Evolutionary conservation across 2,329 filamentous ascomycete species (phyloP).

Genomic region (Aspergillus niger): DNA sequence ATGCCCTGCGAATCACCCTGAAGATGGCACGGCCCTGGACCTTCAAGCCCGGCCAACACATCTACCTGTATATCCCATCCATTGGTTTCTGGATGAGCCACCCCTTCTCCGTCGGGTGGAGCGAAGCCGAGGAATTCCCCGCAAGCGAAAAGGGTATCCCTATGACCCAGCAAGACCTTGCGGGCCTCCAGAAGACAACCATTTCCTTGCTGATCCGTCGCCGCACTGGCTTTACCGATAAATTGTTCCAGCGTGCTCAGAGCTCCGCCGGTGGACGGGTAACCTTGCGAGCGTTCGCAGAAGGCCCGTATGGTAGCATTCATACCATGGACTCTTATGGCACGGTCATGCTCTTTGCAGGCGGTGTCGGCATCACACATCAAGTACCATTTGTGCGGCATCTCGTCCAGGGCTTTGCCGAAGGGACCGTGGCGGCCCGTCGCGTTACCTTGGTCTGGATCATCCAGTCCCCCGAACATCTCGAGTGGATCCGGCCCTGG

Average conservation of each 20-base stretch:
- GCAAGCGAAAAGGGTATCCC: slow-evolving; percentile 44
- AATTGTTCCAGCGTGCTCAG: slow-evolving; percentile 71
- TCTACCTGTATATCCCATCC: slow-evolving; percentile 70
- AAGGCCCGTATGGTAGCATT: slow-evolving; percentile 85
- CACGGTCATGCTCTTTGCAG: slow-evolving; percentile 85
- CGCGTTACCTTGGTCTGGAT: slow-evolving; percentile 87
- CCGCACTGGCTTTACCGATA: slow-evolving; percentile 83
- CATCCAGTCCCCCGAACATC: slow-evolving; percentile 81
- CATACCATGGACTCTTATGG: slow-evolving; percentile 90
- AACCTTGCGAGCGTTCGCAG: slow-evolving; percentile 71
- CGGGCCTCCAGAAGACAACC: slow-evolving; percentile 54
- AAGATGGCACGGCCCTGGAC: slow-evolving; percentile 67
- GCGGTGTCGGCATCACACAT: slow-evolving; percentile 92
- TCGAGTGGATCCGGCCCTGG: slow-evolving; percentile 93
- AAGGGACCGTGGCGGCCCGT: slow-evolving; percentile 75
- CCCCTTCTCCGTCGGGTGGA: slow-evolving; percentile 78
- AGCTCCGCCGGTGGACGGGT: slow-evolving; percentile 57
- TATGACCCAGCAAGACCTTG: slow-evolving; percentile 55
- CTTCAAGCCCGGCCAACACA: slow-evolving; percentile 70
- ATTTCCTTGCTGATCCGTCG: slow-evolving; percentile 85
- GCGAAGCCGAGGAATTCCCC: slow-evolving; percentile 57
- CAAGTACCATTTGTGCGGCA: slow-evolving; percentile 86
- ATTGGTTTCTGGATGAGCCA: slow-evolving; percentile 72
- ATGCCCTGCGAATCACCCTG: slow-evolving; percentile 70
- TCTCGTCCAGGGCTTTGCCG: slow-evolving; percentile 68